Evolutionary conservation across 371 early-diverging fungal genomes (phyloP).

Genomic region (Apophysomyces variabilis): DNA sequence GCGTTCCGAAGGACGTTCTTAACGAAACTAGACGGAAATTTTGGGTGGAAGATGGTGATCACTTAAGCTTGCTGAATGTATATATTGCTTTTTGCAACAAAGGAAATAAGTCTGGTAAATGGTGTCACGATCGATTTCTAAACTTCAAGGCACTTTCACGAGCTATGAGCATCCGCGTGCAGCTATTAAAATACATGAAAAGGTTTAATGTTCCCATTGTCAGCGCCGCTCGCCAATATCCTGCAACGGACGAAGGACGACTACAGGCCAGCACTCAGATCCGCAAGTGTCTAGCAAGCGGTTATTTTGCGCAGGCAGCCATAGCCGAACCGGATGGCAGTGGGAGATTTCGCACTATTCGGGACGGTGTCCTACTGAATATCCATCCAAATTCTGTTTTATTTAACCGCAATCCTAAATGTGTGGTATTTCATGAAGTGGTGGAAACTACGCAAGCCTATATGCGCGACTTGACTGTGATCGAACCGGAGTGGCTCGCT

Average conservation of each 20-base stretch:
- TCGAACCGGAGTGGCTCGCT: conserved; percentile 73
- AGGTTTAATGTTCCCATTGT: conserved; percentile 57
- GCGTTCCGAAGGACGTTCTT: conserved; percentile 52
- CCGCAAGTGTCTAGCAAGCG: conserved; percentile 73
- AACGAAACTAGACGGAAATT: conserved; percentile 72
- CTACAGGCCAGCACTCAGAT: conserved; percentile 53
- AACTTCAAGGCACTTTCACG: conserved; percentile 75
- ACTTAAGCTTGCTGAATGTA: conserved; percentile 78
- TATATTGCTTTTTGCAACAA: conserved; percentile 75
- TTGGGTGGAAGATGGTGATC: conserved; percentile 85
- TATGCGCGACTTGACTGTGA: conserved; percentile 75
- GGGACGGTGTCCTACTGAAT: conserved; percentile 60
- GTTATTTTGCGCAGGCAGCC: conserved; percentile 82
- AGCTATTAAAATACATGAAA: conserved; percentile 69
- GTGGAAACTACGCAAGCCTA: conserved; percentile 75
- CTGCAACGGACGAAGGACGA: conserved; percentile 29
- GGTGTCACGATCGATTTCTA: conserved; percentile 77
- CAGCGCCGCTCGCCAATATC: conserved; percentile 42
- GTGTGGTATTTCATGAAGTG: conserved; percentile 85
- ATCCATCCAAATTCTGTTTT: conserved; percentile 82
- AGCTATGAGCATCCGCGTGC: conserved; percentile 72
- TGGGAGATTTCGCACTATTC: conserved; percentile 69
- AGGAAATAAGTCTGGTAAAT: conserved; percentile 67
- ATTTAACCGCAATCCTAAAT: conserved; percentile 74
- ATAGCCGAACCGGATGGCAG: conserved; percentile 59